Evolutionary conservation across 2,329 filamentous ascomycete genomes (phyloP), one percentile per base, ranked within the genome.

Genomic region (Pestalotiopsis sp.): DNA sequence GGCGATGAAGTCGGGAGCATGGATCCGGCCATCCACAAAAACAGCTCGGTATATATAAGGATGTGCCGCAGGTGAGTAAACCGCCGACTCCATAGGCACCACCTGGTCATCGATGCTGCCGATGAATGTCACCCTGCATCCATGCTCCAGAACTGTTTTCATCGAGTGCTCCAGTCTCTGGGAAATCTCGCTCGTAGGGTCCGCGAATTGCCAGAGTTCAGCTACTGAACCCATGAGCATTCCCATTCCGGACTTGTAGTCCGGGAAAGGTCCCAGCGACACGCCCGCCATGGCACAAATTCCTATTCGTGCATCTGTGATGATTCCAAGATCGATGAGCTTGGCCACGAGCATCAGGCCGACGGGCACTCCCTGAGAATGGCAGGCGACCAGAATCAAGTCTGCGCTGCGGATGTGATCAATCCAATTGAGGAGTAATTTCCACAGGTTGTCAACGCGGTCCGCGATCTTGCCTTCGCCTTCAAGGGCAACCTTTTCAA

Each of bases 71-170:
- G 92, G 92, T 0, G 93, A 92, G 80, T 97, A 97, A 0, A 96
- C 90, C 17, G 95, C 94, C 2, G 95, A 98, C 89, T 98, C 95
- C 77, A 99, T 85, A 3, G 95, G 95, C 14, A 99, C 95, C 2
- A 99, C 85, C 80, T 99, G 96, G 79, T 99, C 96, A 78, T 99
- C 96, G 65, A 99, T 97, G 79, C 95, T 98, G 66, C 95, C 95
- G 69, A 97, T 87, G 78, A 95, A 98, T 0, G 94, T 92, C 63
- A 98, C 89, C 56, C 93, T 89, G 14, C 93, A 93, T 13, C 95
- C 94, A 74, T 93, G 92, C 17, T 91, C 87, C 6, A 99, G 83
- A 1, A 92, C 91, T 11, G 88, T 88, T 75, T 92, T 90, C 3
- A 98, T 82, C 0, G 94, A 90, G 36, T 90, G 85, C 74, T 93